Conservation (phyloP, 208 protist species). For the Crithidia bombi region DNA sequence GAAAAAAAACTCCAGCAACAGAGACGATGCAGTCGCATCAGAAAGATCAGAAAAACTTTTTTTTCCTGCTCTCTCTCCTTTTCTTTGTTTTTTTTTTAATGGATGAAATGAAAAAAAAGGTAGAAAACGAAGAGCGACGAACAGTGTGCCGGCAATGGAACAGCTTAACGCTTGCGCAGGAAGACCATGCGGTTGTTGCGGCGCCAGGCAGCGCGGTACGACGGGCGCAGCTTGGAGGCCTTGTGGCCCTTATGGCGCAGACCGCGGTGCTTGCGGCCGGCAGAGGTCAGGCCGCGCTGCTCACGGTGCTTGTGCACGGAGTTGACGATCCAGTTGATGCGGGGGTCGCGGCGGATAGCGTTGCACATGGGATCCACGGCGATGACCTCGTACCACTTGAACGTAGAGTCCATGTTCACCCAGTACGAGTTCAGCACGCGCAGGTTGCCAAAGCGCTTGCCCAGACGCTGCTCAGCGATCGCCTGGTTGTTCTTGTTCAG, state of each 20-base stretch:
- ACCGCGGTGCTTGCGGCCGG: constrained; percentile 96
- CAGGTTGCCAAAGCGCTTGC: constrained; percentile 95
- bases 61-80: too few relatives aligned
- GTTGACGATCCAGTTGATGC: constrained; percentile 99
- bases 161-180: constrained; percentile 87
- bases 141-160: background rate
- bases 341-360: constrained; percentile 97
- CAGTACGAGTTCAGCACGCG: constrained; percentile 99
- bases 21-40: too few relatives aligned
- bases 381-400: constrained; percentile 99
- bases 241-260: constrained; percentile 95
- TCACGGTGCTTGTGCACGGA: constrained; percentile 98
- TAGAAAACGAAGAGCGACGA: constrained; percentile 12
- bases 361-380: constrained; percentile 98
- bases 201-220: constrained; percentile 97
- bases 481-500: constrained; percentile 94
- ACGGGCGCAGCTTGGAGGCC: constrained; percentile 96
- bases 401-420: constrained; percentile 97
- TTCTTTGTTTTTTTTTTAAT: constrained; percentile 13
- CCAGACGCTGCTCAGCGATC: constrained; percentile 98
- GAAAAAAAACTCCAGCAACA: too few relatives aligned
- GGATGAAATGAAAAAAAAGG: constrained; percentile 6
- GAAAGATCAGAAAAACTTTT: too few relatives aligned
- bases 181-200: constrained; percentile 97
- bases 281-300: constrained; percentile 98